Conservation (phyloP, 73 alveolate genomes). For the Paramecium octaurelia region DNA sequence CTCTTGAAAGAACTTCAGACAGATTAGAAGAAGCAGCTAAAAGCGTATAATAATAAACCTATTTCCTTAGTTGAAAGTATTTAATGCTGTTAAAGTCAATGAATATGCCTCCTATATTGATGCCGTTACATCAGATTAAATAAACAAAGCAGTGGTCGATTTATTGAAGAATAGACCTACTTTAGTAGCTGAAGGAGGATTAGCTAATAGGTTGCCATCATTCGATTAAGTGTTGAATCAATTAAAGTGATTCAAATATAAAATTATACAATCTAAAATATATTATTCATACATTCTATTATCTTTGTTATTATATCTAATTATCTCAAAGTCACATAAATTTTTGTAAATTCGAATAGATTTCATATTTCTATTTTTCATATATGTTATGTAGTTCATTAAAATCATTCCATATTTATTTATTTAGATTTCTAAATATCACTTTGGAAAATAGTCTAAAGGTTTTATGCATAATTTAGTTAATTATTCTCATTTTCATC, state of each 20-base stretch:
- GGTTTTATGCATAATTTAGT: too few species aligned
- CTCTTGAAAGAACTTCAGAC: constrained; percentile 60
- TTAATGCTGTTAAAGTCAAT: constrained; percentile 40
- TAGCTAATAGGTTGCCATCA: constrained; percentile 57
- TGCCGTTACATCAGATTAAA: constrained; percentile 47
- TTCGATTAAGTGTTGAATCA: constrained; percentile 53
- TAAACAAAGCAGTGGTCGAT: constrained; percentile 46
- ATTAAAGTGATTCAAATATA: constrained; percentile 33
- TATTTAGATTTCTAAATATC: too few species aligned
- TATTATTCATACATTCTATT: not conserved
- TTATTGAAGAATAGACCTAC: constrained; percentile 52
- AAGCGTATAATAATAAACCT: not conserved
- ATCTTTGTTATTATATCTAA: not conserved
- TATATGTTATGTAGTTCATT: too few species aligned
- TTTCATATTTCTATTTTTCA: too few species aligned
- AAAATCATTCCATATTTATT: too few species aligned
- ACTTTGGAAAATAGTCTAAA: too few species aligned
- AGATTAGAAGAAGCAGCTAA: constrained; percentile 64
- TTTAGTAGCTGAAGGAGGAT: constrained; percentile 64
- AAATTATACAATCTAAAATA: not conserved
- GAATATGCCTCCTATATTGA: constrained; percentile 49
- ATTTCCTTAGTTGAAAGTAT: constrained; percentile 16
- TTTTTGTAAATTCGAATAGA: too few species aligned
- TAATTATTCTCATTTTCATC: too few species aligned
- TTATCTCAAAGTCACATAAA: too few species aligned